Evolutionary conservation across 768 basidiomycete species (phyloP), one percentile per base, ranked within the genome.

Genomic region (Naganishia onofrii): DNA sequence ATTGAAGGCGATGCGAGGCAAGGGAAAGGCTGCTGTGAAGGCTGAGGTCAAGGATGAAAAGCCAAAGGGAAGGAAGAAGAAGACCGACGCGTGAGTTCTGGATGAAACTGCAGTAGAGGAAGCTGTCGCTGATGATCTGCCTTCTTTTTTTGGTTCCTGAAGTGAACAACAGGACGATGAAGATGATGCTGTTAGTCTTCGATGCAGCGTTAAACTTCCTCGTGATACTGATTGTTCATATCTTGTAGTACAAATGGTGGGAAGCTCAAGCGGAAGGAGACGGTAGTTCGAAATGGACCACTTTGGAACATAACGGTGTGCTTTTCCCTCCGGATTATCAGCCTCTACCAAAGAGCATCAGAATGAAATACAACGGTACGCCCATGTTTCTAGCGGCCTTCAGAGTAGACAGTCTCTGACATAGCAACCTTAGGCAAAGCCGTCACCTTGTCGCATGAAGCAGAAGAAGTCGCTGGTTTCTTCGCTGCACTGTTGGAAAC

Each of bases 391-490:
- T 58, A 44, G 31, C 23, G 13, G 29, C 10, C 12, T 23, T 13
- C 66, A 36, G 13, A 15, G 7, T 28, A 13, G 15, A 67, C n/a
- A 15, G 46, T 32, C 29, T 54, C 28, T 67, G 2, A 55, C 51
- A 21, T 29, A 15, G n/a, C 9, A n/a, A 13, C 32, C 29, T 12
- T 74, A 96, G 95, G 92, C 73, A 87, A 89, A 81, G 79, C 84
- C 13, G 85, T 97, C 32, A 84, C 88, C 75, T 87, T 99, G 38
- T 87, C 92, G 26, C 87, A 86, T 15, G 92, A 89, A 71, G 85
- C 94, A 8, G 96, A 99, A 82, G 96, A 99, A 81, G 95, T 98
- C 55, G 95, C 96, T 32, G 90, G 90, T 9, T 99, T 99, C 82
- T 99, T 94, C 76, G 96, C 84, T 42, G 91, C 93, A 23, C 86